Conservation (phyloP, 768 basidiomycete genomes). For the Hebeloma cylindrosporum region DNA sequence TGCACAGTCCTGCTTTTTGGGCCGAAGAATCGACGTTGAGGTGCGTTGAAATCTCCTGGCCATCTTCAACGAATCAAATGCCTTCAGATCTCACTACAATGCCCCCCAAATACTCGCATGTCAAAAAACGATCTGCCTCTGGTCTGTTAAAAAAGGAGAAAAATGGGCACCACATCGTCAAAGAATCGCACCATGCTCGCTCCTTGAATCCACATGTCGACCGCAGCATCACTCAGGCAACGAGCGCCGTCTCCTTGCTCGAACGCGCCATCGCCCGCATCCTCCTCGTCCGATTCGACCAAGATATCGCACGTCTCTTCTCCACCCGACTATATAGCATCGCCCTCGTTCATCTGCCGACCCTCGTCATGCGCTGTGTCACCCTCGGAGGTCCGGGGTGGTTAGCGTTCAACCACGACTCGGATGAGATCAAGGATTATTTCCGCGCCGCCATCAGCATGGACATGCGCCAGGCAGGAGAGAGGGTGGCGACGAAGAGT, state of each 20-base stretch:
- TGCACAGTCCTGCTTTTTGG: too few species aligned
- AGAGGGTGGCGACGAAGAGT: slow-evolving; percentile 77
- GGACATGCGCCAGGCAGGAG: slow-evolving; percentile 78
- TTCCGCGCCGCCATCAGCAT: slow-evolving; percentile 68
- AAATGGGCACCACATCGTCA: slow-evolving; percentile 31
- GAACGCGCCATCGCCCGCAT: slow-evolving; percentile 70
- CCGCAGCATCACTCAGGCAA: slow-evolving; percentile 52
- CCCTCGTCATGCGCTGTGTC: slow-evolving; percentile 64
- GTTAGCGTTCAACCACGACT: slow-evolving; percentile 65
- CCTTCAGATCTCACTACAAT: slow-evolving; percentile 34
- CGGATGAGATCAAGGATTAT: slow-evolving; percentile 74
- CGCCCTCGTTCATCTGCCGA: slow-evolving; percentile 65
- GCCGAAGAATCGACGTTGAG: too few species aligned
- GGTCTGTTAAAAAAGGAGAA: slow-evolving; percentile 48
- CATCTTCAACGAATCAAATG: too few species aligned
- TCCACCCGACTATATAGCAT: slow-evolving; percentile 68
- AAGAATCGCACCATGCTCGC: slow-evolving; percentile 30
- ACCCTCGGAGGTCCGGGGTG: slow-evolving; percentile 64
- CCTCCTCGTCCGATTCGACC: slow-evolving; percentile 67
- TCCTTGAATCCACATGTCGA: slow-evolving; percentile 48
- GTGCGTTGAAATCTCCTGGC: too few species aligned
- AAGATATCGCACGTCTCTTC: slow-evolving; percentile 73
- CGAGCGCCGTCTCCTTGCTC: slow-evolving; percentile 62
- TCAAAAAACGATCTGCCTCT: slow-evolving; percentile 60
- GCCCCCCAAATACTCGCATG: slow-evolving; percentile 75